A percentile compares a stretch with the other conserved stretches of the same genome.
phyloP scores from a whole-genome alignment of 768 basidiomycete species.

The Trichaptum fuscoviolaceum region DNA sequence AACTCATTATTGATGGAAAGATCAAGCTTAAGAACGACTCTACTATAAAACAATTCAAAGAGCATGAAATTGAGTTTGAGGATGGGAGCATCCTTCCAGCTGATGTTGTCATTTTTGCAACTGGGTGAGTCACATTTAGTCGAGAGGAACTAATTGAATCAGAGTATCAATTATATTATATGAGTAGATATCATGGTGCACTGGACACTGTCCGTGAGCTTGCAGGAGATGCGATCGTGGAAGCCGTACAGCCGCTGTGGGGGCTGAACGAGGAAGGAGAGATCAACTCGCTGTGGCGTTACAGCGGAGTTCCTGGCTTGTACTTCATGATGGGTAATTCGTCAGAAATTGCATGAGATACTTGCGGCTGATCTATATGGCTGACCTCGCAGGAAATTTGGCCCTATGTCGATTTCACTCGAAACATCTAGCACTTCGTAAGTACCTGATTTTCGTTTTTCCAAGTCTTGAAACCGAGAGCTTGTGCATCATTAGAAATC shows the following conservation, averaged over 20 bases:
- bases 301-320: constrained; percentile 45
- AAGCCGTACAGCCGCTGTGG: constrained; percentile 52
- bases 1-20: constrained; percentile 59
- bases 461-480: background rate
- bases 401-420: constrained; percentile 63
- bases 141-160: background rate
- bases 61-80: constrained; percentile 41
- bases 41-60: constrained; percentile 40
- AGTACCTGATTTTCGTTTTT: constrained; percentile 21
- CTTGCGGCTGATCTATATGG: background rate
- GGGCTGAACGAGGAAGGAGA: constrained; percentile 64
- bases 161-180: background rate
- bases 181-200: constrained; percentile 40
- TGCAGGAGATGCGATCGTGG: constrained; percentile 40
- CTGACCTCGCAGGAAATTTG: constrained; percentile 40
- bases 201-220: constrained; percentile 34
- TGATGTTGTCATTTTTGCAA: constrained; percentile 56
- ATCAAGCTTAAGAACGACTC: constrained; percentile 66
- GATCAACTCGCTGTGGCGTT: constrained; percentile 42
- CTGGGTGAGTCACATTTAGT: constrained; percentile 40
- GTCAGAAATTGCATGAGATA: background rate
- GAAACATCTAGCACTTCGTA: constrained; percentile 60
- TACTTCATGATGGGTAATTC: constrained; percentile 56
- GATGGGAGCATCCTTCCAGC: constrained; percentile 41
- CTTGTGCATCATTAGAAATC: background rate